Base-by-base conservation (phyloP, 164 flowering plant genomes). In the Tetrastigma voinierianum region DNA sequence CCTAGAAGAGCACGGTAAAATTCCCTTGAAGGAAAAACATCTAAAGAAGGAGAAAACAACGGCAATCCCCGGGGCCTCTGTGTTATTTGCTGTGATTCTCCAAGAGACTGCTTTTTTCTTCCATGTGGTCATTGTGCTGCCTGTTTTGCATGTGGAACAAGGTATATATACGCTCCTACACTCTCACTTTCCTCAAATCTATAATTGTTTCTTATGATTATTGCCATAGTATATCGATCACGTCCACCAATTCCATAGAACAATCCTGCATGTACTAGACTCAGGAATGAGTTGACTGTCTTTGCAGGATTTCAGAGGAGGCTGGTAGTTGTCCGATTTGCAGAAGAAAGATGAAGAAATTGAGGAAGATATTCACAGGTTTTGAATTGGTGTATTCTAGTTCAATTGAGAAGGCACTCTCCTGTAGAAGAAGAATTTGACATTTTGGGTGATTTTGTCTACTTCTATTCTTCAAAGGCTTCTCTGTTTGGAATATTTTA, bases 101-200 rank as follows among this genome's bases (percentile, higher is more conserved):
- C 73, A 15, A 73, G 82, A 23, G 86, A 80, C 60, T 83, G 84
- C 66, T 83, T 83, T 64, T 83, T 83, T 57, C 86, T 83, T 68
- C 86, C 86, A 0, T 83, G 86, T 52, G 86, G 84, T 7, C 86
- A 80, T 52, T 78, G 80, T n/a, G 86, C 77, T n/a, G 69, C 84
- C 55, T 83, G 86, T 68, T 80, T 76, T 54, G 23, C 75, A 21
- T 83, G 86, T 45, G 86, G 81, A 70, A 70, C 79, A 54, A 78
- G 82, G 86, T 78, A 71, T 7, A 19, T 8, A 57, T n/a, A n/a
- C n/a, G n/a, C 61, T 10, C 57, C 20, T n/a, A 19, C 18, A 3
- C 57, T 14, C 17, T 17, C 40, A 32, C 40, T 7, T 32, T 32
- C 6, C 40, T 32, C 40, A 32, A 32, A 32, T 32, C 40, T 32